These are phyloP conservation scores for Sporisorium exsertum DNA, from an alignment of 1,284 basidiomycete species.

Conservation along the genomic window DNA sequence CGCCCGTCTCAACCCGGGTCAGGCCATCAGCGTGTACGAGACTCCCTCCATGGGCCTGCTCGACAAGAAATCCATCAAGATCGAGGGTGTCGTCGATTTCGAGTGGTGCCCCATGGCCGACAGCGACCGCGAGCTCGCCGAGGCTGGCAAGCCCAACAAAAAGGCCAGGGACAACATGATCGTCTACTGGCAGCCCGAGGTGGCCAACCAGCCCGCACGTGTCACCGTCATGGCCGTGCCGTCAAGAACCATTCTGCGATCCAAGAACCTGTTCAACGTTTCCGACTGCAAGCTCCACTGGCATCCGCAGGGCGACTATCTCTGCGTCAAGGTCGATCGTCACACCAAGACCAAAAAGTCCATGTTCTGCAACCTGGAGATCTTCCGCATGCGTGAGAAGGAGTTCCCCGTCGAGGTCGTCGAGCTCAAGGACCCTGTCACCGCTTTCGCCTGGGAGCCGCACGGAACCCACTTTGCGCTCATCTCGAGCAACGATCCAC, in stretches of 20 bases:
- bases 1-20: conserved; percentile 86
- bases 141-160: conserved; percentile 69
- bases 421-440: conserved; percentile 95
- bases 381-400: conserved; percentile 97
- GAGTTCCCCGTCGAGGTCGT: conserved; percentile 98
- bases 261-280: conserved; percentile 99
- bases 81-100: conserved; percentile 97
- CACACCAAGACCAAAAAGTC: conserved; percentile 99
- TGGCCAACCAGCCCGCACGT: conserved; percentile 92
- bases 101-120: conserved; percentile 98
- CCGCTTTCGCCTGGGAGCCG: conserved; percentile 98
- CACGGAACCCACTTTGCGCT: conserved; percentile 95
- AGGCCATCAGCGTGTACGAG: conserved; percentile 96
- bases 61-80: conserved; percentile 97
- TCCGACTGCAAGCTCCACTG: conserved; percentile 98
- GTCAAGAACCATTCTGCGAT: conserved; percentile 83
- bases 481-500: conserved; percentile 93
- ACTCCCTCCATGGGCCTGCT: conserved; percentile 92
- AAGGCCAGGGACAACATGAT: conserved; percentile 87
- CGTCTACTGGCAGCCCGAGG: conserved; percentile 97
- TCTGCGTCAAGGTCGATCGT: conserved; percentile 99
- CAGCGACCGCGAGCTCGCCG: conserved; percentile 76
- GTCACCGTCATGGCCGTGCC: conserved; percentile 93
- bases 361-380: conserved; percentile 97
- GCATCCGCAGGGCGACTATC: conserved; percentile 98